Conservation (phyloP, 148 eudicot genomes). For the Fagopyrum esculentum region DNA sequence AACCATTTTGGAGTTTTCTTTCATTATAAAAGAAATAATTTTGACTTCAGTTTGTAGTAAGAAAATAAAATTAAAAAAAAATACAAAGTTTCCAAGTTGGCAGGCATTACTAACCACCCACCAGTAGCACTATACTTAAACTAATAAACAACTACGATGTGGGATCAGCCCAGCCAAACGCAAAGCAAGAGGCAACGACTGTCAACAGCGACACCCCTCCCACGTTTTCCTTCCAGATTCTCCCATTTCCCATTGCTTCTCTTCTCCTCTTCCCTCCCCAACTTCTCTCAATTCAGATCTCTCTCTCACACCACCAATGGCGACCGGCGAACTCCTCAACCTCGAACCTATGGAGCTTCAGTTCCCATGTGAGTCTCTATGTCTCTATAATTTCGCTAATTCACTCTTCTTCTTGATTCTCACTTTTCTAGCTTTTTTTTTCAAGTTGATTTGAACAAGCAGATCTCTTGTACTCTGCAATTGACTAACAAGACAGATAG, state of each 20-base stretch:
- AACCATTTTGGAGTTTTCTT: no score
- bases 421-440: neutral
- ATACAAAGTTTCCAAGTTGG: no score
- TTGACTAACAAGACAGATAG: neutral
- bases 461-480: neutral
- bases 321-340: conserved; percentile 15
- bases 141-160: no score
- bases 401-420: neutral
- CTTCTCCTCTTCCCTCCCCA: neutral
- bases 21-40: no score
- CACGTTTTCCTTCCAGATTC: neutral
- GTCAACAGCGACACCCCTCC: neutral
- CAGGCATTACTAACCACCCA: no score
- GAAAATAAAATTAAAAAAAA: no score
- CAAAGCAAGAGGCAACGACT: no score
- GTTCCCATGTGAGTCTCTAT: conserved; percentile 13
- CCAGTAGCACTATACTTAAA: no score
- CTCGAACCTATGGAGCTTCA: conserved; percentile 17
- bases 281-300: neutral
- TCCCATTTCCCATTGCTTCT: neutral
- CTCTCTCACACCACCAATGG: conserved; percentile 2
- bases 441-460: neutral
- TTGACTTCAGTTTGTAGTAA: no score
- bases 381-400: neutral
- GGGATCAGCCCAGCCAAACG: no score